Percentiles rank a stretch among this genome's conserved stretches.
These are phyloP conservation scores for Liquidambar formosana DNA, from an alignment of 164 flowering plant genomes.

Conservation along the genomic window DNA sequence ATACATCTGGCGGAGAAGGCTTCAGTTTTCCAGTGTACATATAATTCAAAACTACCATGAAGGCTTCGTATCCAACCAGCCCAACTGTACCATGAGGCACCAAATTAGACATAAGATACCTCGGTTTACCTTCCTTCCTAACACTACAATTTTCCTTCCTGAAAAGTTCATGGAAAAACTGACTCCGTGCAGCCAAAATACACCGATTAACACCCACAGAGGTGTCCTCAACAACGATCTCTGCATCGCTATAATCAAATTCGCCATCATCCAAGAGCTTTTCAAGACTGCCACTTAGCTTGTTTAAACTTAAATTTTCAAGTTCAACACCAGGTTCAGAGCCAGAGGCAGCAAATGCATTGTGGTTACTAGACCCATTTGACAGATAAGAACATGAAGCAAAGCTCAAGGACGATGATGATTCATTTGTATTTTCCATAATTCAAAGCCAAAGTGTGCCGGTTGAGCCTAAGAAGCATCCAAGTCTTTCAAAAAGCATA, in stretches of 20 bases:
- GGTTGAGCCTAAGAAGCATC: too few species aligned
- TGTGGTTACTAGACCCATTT: conserved; percentile 36
- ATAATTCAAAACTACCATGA: conserved; percentile 45
- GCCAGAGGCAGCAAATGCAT: conserved; percentile 10
- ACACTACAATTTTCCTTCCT: conserved; percentile 17
- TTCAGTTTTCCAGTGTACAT: conserved; percentile 56
- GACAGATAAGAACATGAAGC: conserved; percentile 51
- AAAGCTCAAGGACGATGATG: conserved; percentile 50
- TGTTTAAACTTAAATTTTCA: conserved; percentile 40
- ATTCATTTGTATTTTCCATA: conserved; percentile 31
- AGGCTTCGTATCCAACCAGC: conserved; percentile 58
- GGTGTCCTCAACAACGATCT: conserved; percentile 45
- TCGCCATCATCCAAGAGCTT: conserved; percentile 38
- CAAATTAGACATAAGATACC: conserved; percentile 48
- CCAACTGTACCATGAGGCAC: conserved; percentile 56
- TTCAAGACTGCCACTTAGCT: conserved; percentile 52
- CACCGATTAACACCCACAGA: conserved; percentile 54
- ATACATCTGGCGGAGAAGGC: conserved; percentile 49
- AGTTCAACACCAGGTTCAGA: conserved; percentile 25
- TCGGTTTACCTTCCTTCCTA: conserved; percentile 34
- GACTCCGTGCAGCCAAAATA: conserved; percentile 56
- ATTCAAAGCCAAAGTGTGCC: too few species aligned
- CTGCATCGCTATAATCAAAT: conserved; percentile 54
- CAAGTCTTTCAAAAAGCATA: too few species aligned
- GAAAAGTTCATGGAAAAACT: too few species aligned